Evolutionary conservation across 208 protist genomes (phyloP).

Genomic region (Wallacemonas collosoma): DNA sequence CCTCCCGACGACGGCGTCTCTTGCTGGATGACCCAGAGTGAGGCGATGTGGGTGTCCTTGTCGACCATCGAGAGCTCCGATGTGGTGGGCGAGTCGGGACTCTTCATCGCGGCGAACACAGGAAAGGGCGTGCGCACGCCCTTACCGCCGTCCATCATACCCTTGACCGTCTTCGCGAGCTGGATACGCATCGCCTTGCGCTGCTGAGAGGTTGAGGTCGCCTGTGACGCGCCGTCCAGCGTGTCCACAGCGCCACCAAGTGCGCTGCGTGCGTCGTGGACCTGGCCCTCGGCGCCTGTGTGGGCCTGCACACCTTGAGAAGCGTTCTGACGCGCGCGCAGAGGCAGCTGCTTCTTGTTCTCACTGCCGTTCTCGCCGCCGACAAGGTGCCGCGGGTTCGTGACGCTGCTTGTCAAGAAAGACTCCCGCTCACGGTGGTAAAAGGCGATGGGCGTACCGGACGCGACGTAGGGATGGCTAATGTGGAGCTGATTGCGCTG

Average conservation of each 20-base stretch:
- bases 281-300: constrained; percentile 23
- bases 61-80: constrained; percentile 29
- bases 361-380: constrained; percentile 28
- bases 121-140: constrained; percentile 50
- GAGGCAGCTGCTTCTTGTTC: constrained; percentile 19
- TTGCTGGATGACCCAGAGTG: constrained; percentile 73
- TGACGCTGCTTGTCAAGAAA: constrained; percentile 63
- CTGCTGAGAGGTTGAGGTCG: constrained; percentile 15
- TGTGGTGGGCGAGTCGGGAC: neutral
- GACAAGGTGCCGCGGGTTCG: constrained; percentile 23
- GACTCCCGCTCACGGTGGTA: constrained; percentile 71
- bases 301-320: constrained; percentile 13
- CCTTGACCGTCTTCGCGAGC: constrained; percentile 20
- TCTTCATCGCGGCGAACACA: constrained; percentile 30
- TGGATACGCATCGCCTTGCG: constrained; percentile 17
- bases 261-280: constrained; percentile 15
- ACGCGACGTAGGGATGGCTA: constrained; percentile 38
- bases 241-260: neutral
- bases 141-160: constrained; percentile 38
- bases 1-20: constrained; percentile 64
- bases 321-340: constrained; percentile 5
- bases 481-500: constrained; percentile 65
- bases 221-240: neutral
- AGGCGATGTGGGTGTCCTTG: constrained; percentile 27
- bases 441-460: constrained; percentile 56